Percentiles rank a stretch among this genome's conserved stretches.
phyloP scores from a whole-genome alignment of 2,329 filamentous ascomycete genomes.

The Aspergillus aculeatus region DNA sequence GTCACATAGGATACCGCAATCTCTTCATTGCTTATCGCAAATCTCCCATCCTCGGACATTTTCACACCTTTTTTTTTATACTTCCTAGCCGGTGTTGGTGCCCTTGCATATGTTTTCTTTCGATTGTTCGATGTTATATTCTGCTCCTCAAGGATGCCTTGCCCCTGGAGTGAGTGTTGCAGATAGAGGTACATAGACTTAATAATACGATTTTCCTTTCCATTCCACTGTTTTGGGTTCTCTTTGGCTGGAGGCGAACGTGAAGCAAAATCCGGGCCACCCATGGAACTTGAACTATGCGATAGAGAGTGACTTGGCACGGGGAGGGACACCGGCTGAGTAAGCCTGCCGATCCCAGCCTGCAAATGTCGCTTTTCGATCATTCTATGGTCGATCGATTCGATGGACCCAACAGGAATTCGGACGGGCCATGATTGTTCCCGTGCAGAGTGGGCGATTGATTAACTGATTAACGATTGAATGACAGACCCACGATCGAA shows the following conservation, averaged over 20 bases:
- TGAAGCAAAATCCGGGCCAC: not conserved
- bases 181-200: slow-evolving; percentile 21
- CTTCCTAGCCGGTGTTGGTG: slow-evolving; percentile 10
- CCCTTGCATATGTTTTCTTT: slow-evolving; percentile 6
- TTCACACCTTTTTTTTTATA: not conserved
- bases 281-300: not conserved
- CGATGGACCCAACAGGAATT: no score
- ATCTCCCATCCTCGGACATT: not conserved
- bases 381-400: not conserved
- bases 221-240: not conserved
- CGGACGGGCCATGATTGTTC: not conserved
- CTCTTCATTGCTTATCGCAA: no score
- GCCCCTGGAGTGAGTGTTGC: slow-evolving; percentile 12
- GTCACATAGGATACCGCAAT: not conserved
- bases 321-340: not conserved
- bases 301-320: not conserved
- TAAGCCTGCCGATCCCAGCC: not conserved
- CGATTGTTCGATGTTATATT: not conserved
- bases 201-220: slow-evolving; percentile 10
- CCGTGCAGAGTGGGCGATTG: not conserved
- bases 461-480: not conserved
- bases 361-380: not conserved
- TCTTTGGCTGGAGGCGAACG: not conserved
- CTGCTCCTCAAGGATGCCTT: slow-evolving; percentile 14
- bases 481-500: not conserved